Conservation (phyloP, 2,329 filamentous ascomycete genomes). For the Bimuria novae-zelandiae region DNA sequence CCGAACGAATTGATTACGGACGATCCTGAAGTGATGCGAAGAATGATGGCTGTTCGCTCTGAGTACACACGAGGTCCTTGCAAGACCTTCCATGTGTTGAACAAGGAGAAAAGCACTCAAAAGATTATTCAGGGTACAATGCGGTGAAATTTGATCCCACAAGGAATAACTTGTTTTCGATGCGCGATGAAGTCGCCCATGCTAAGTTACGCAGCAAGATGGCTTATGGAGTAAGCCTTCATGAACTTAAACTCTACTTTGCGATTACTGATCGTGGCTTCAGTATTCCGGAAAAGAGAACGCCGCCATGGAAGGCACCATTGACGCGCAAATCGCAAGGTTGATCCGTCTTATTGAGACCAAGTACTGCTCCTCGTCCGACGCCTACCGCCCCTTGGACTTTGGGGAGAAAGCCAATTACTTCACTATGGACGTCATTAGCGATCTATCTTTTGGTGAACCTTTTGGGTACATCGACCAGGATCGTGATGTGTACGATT, state of each 20-base stretch:
- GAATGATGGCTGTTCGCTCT: slow-evolving; percentile 46
- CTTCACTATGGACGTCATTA: slow-evolving; percentile 39
- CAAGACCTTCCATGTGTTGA: too few relatives aligned
- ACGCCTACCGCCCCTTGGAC: slow-evolving; percentile 47
- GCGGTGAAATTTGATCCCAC: too few relatives aligned
- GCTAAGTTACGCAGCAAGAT: slow-evolving; percentile 47
- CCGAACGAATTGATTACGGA: slow-evolving; percentile 53
- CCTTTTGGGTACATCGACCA: slow-evolving; percentile 13
- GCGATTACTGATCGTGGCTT: too few relatives aligned
- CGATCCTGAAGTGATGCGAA: slow-evolving; percentile 51
- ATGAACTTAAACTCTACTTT: too few relatives aligned
- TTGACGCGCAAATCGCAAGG: slow-evolving; percentile 52
- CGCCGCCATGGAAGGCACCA: slow-evolving; percentile 52
- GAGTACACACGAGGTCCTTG: slow-evolving; percentile 53
- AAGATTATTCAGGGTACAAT: too few relatives aligned
- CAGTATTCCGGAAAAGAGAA: slow-evolving; percentile 61
- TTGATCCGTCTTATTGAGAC: slow-evolving; percentile 53
- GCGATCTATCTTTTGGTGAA: slow-evolving; percentile 11
- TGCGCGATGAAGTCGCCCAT: slow-evolving; percentile 52
- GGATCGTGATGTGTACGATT: slow-evolving; percentile 12
- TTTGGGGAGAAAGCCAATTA: slow-evolving; percentile 54
- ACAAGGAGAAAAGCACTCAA: too few relatives aligned
- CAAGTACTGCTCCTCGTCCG: slow-evolving; percentile 45
- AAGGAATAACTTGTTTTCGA: too few relatives aligned
- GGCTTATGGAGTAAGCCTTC: too few relatives aligned